Evolutionary conservation across 805 yeast genomes (phyloP).

Genomic region (Zygoascus flipseniorum): DNA sequence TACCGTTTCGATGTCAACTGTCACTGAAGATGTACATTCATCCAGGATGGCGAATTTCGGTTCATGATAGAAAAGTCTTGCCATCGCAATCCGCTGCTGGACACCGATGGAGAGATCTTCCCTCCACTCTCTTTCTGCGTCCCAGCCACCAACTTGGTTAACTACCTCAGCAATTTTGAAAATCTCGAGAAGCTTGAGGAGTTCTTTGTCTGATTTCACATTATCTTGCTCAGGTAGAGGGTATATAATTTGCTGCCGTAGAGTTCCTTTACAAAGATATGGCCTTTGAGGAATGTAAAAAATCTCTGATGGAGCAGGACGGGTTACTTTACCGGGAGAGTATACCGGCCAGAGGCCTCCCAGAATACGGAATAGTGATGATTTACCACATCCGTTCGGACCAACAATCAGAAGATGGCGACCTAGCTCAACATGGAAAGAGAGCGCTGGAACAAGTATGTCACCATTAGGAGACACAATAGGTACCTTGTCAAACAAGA

Average conservation of each 20-base stretch:
- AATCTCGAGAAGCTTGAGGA: constrained; percentile 27
- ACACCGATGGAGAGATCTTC: constrained; percentile 86
- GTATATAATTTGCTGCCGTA: constrained; percentile 82
- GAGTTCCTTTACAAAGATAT: constrained; percentile 68
- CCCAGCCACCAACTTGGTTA: constrained; percentile 46
- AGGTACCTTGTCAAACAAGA: constrained; percentile 66
- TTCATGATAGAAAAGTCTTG: constrained; percentile 79
- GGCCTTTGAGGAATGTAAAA: constrained; percentile 92
- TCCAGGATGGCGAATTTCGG: constrained; percentile 93
- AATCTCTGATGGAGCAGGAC: constrained; percentile 59
- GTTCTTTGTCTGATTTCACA: constrained; percentile 27
- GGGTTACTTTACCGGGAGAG: constrained; percentile 41
- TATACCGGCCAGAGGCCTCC: constrained; percentile 92
- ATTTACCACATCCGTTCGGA: constrained; percentile 94
- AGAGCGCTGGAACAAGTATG: constrained; percentile 53
- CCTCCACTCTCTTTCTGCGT: constrained; percentile 70
- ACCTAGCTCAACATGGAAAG: constrained; percentile 69
- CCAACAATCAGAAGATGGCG: constrained; percentile 85
- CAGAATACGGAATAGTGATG: constrained; percentile 79
- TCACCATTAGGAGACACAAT: constrained; percentile 80
- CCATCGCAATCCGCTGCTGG: constrained; percentile 90
- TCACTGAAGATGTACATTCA: constrained; percentile 92
- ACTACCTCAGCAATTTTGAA: constrained; percentile 28
- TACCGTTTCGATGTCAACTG: constrained; percentile 81
- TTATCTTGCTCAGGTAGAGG: constrained; percentile 61